These are phyloP conservation scores for Ailanthus altissimus DNA, from an alignment of 345 rosid genomes.

Conservation along the genomic window DNA sequence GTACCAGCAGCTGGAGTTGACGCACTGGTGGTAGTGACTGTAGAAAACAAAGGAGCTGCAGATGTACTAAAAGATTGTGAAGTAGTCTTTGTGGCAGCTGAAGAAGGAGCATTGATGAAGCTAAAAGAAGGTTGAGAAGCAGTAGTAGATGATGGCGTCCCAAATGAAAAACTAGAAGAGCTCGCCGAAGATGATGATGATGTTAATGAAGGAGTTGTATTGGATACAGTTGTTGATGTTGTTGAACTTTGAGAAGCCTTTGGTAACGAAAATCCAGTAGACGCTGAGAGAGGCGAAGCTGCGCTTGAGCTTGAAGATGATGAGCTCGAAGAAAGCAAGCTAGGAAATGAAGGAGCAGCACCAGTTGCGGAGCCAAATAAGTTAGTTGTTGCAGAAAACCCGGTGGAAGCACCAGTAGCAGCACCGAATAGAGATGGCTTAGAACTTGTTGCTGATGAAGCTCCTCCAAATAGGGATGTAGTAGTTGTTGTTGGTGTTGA, in stretches of 20 bases:
- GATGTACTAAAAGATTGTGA: slow-evolving; percentile 36
- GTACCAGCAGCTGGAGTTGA: slow-evolving; percentile 47
- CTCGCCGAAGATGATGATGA: slow-evolving; percentile 31
- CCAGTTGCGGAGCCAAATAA: slow-evolving; percentile 26
- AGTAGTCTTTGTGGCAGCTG: slow-evolving; percentile 42
- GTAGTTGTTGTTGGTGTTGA: slow-evolving; percentile 15
- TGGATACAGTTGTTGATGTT: slow-evolving; percentile 22
- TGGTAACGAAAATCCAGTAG: slow-evolving; percentile 47
- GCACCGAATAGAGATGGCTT: slow-evolving; percentile 27
- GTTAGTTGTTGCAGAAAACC: slow-evolving; percentile 10
- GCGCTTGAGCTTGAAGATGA: slow-evolving; percentile 25
- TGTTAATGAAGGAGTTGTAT: slow-evolving; percentile 38
- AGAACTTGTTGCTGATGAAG: slow-evolving; percentile 28
- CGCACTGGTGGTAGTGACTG: slow-evolving; percentile 52
- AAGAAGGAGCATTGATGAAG: slow-evolving; percentile 40
- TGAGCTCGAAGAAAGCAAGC: slow-evolving; percentile 25
- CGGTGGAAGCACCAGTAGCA: slow-evolving; percentile 10
- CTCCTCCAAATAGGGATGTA: slow-evolving; percentile 31
- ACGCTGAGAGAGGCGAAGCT: slow-evolving; percentile 39
- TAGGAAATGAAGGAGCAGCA: slow-evolving; percentile 29
- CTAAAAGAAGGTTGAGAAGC: slow-evolving; percentile 48
- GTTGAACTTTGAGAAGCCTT: slow-evolving; percentile 36
- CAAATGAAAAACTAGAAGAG: slow-evolving; percentile 48
- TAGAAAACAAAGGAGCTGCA: slow-evolving; percentile 50
- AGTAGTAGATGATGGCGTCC: slow-evolving; percentile 44